Base-by-base conservation (phyloP, 345 rosid genomes). In the Gossypium herbaceum region DNA sequence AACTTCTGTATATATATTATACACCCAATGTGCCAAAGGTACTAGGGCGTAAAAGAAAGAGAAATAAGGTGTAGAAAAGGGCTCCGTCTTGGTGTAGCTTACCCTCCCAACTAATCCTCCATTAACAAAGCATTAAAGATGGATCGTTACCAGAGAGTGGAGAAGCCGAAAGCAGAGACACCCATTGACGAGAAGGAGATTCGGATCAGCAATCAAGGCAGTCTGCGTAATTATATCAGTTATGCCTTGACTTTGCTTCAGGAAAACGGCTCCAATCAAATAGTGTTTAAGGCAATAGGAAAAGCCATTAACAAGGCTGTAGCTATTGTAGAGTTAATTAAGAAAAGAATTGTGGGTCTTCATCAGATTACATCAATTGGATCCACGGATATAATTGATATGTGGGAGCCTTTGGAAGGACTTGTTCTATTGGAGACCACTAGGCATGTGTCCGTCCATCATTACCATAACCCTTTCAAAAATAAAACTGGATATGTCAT, bases 141-240 rank as follows among this genome's bases (percentile, higher is more conserved):
- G 41, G 41, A 57, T 57, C 29, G 34, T 57, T 57, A 57, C 24
- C 62, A 57, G 29, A 57, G 62, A 57, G 34, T 57, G 27, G 62
- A 57, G 62, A 57, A 57, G 62, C 62, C 29, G 27, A 57, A 57
- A 20, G 62, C 15, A 22, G 15, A 57, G 62, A 20, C 62, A 57
- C 62, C 62, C 62, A 57, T 57, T 20, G 62, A 57, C 62, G 62
- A 57, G 29, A 57, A 57, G 10, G 62, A 57, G 62, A 57, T 57
- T 57, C 62, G 34, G 12, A 57, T 57, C 4, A 57, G 29, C 62
- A 57, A 15, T 57, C 62, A 57, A 57, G 62, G 62, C 62, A 20
- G 15, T 25, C 22, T 57, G 62, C 62, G 62, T 4, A 57, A 13
- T 57, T 57, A 57, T 11, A 57, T 57, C 13, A 57, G 29, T 57